Percentiles rank a stretch among this genome's conserved stretches.
Conservation (phyloP, 805 yeast species). For the Torulaspora microellipsoides region DNA sequence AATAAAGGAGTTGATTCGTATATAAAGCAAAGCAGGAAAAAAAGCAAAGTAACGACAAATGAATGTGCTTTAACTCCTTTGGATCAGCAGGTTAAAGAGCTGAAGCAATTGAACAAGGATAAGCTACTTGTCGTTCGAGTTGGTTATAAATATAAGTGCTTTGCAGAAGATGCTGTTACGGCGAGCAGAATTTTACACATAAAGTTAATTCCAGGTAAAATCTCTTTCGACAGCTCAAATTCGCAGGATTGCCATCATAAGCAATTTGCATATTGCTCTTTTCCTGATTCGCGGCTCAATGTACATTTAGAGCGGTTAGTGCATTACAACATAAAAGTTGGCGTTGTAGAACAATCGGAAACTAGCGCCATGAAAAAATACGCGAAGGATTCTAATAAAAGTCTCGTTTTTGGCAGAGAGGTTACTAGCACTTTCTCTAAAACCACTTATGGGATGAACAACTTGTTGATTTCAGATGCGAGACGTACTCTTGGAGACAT, state of each 20-base stretch:
- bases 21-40: neutral
- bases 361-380: conserved; percentile 66
- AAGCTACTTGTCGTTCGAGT: conserved; percentile 78
- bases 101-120: conserved; percentile 58
- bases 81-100: conserved; percentile 68
- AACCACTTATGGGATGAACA: conserved; percentile 60
- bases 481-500: conserved; percentile 24
- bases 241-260: conserved; percentile 47
- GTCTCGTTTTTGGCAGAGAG: conserved; percentile 59
- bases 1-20: too few relatives aligned
- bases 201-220: conserved; percentile 67
- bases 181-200: conserved; percentile 66
- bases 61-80: conserved; percentile 58
- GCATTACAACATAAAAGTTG: conserved; percentile 71
- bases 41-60: neutral
- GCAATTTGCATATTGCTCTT: conserved; percentile 75
- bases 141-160: conserved; percentile 87
- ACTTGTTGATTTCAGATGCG: conserved; percentile 48
- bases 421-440: conserved; percentile 70
- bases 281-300: conserved; percentile 73
- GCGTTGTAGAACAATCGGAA: conserved; percentile 81
- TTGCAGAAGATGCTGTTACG: conserved; percentile 74
- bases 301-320: conserved; percentile 72
- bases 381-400: conserved; percentile 39
- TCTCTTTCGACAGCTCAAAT: conserved; percentile 47